phyloP scores from a whole-genome alignment of 345 rosid genomes.

The Gossypium anomalum region DNA sequence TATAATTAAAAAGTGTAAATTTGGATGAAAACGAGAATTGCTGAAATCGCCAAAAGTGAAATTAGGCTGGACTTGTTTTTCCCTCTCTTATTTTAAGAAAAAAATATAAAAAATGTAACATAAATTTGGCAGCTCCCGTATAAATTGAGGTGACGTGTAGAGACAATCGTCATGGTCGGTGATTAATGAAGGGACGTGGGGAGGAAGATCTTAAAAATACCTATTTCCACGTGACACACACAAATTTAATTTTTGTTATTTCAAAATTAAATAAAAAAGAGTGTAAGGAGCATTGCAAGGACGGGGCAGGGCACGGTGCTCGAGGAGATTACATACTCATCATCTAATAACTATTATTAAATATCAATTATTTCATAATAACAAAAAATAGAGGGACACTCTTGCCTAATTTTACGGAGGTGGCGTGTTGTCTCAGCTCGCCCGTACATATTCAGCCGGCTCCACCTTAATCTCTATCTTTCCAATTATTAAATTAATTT shows the following conservation, averaged over 20 bases:
- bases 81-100: too few relatives aligned
- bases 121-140: too few relatives aligned
- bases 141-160: conserved; percentile 11
- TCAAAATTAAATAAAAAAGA: background rate
- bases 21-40: too few relatives aligned
- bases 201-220: background rate
- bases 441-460: background rate
- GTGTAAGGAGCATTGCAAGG: background rate
- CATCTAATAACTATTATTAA: background rate
- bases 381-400: background rate
- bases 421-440: conserved; percentile 4
- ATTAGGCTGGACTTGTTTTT: too few relatives aligned
- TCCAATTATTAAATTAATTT: background rate
- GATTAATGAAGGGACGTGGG: background rate
- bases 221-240: conserved; percentile 26
- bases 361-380: background rate
- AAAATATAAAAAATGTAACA: too few relatives aligned
- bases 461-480: background rate
- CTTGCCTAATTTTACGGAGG: background rate
- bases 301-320: conserved; percentile 48
- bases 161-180: conserved; percentile 34
- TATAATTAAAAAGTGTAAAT: too few relatives aligned
- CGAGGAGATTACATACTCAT: conserved; percentile 3
- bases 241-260: background rate
- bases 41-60: too few relatives aligned